Evolutionary conservation across 108 stramenopile species (phyloP), one percentile per base, ranked within the genome.

Genomic region (Seminavis robusta): DNA sequence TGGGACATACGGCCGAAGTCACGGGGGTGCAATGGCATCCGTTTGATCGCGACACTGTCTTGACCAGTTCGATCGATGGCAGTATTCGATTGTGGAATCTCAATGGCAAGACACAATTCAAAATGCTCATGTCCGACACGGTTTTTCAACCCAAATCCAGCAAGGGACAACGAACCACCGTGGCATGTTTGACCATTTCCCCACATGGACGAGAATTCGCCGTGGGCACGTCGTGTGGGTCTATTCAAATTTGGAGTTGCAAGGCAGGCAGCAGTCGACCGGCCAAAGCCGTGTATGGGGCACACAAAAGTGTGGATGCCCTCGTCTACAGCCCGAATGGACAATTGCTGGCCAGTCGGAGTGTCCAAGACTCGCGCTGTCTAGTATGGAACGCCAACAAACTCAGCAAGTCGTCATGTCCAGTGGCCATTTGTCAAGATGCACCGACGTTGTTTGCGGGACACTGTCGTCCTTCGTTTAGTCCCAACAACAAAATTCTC

Each of bases 21-120:
- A 90, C 91, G 2, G 84, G 81, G 1, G 90, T 92, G 2, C 69
- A 54, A 23, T 96, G 93, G 86, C 89, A 96, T 65, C 92, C 95
- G 20, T 52, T 90, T 34, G 86, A 90, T 9, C 55, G 79, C 48
- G 75, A 88, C 41, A 65, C 75, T 25, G 86, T 87, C 33, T 65
- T 82, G 56, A 89, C 91, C 4, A 73, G 81, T 17, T 73, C 89
- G 16, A 40, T 80, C 30, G 95, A 96, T 76, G 92, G 95, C 43
- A 77, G 73, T 19, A 77, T 82, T 16, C 59, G 92, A 44, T 47
- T 90, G 16, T 96, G 95, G 95, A 86, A 96, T 67, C 32, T 96
- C 9, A 70, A 79, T 46, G 87, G 87, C 11, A 88, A 87, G 56
- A 73, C 80, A 7, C 60, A 78, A 44, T 93, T 94, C 65, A 62